A percentile compares a stretch with the other conserved stretches of the same genome.
Evolutionary conservation across 2,329 filamentous ascomycete genomes (phyloP).

Genomic region (Fusarium sp.): DNA sequence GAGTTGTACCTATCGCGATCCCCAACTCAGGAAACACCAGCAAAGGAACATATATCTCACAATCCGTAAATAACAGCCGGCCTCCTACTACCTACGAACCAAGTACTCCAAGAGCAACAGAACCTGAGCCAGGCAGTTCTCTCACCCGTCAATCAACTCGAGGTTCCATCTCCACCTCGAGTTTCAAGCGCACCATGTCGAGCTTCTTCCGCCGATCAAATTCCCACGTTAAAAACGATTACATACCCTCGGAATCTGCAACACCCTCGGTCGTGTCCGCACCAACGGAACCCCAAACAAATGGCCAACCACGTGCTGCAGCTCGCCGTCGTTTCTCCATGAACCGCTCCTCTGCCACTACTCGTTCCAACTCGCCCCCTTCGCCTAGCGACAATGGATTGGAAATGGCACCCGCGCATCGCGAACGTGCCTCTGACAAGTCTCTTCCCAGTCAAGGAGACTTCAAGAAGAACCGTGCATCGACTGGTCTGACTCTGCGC

Average conservation of each 20-base stretch:
- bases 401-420: slow-evolving; percentile 53
- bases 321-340: slow-evolving; percentile 59
- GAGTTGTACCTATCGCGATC: slow-evolving; percentile 40
- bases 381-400: slow-evolving; percentile 60
- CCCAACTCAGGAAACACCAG: slow-evolving; percentile 22
- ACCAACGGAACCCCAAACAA: slow-evolving; percentile 45
- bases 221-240: slow-evolving; percentile 47
- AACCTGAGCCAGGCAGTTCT: slow-evolving; percentile 46
- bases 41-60: slow-evolving; percentile 34
- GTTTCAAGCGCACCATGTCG: slow-evolving; percentile 63
- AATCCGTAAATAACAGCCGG: slow-evolving; percentile 27
- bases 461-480: slow-evolving; percentile 64
- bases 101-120: slow-evolving; percentile 40
- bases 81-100: slow-evolving; percentile 34
- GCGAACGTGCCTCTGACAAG: slow-evolving; percentile 40
- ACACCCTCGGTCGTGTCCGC: slow-evolving; percentile 43
- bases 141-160: slow-evolving; percentile 57
- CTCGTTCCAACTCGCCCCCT: slow-evolving; percentile 62
- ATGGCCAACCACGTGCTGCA: slow-evolving; percentile 44
- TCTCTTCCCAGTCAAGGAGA: slow-evolving; percentile 58
- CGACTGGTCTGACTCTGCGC: slow-evolving; percentile 63
- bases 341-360: slow-evolving; percentile 59
- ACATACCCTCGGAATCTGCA: slow-evolving; percentile 40
- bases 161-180: slow-evolving; percentile 56
- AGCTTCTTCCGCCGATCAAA: slow-evolving; percentile 61